Percentiles rank a stretch among this genome's conserved stretches.
These are phyloP conservation scores for Aspergillus transmontanensis DNA, from an alignment of 2,329 filamentous ascomycete genomes.

Conservation along the genomic window DNA sequence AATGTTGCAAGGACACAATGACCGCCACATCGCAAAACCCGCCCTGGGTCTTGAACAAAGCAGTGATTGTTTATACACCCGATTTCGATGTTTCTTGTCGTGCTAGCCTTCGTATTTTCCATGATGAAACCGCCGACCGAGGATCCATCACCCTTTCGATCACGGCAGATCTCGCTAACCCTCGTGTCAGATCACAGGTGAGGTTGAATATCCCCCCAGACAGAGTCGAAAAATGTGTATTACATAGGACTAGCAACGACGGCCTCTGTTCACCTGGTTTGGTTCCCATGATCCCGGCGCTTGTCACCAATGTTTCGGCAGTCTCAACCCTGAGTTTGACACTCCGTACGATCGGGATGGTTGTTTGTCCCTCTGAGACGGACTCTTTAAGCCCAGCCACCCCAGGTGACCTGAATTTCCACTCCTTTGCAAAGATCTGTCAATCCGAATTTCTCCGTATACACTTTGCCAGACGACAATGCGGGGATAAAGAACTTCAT, in stretches of 20 bases:
- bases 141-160: conserved; percentile 23
- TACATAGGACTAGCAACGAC: conserved; percentile 18
- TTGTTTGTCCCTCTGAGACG: conserved; percentile 19
- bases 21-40: conserved; percentile 14
- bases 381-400: conserved; percentile 16
- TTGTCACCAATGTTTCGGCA: conserved; percentile 18
- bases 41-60: conserved; percentile 19
- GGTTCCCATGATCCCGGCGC: conserved; percentile 14
- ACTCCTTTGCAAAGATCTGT: conserved; percentile 22
- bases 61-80: conserved; percentile 19
- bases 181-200: conserved; percentile 18
- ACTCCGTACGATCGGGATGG: conserved; percentile 16
- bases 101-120: conserved; percentile 21
- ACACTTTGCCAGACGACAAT: conserved; percentile 22
- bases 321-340: conserved; percentile 20
- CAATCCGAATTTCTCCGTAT: conserved; percentile 20
- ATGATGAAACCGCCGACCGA: conserved; percentile 19
- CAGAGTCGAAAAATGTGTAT: conserved; percentile 16
- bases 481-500: conserved; percentile 18
- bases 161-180: conserved; percentile 22
- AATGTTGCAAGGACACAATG: conserved; percentile 20
- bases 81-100: conserved; percentile 15
- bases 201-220: conserved; percentile 20
- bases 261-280: conserved; percentile 17
- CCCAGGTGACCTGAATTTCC: conserved; percentile 13